Conservation (phyloP, 108 stramenopile genomes). For the Pseudonitzschia multistriata region DNA sequence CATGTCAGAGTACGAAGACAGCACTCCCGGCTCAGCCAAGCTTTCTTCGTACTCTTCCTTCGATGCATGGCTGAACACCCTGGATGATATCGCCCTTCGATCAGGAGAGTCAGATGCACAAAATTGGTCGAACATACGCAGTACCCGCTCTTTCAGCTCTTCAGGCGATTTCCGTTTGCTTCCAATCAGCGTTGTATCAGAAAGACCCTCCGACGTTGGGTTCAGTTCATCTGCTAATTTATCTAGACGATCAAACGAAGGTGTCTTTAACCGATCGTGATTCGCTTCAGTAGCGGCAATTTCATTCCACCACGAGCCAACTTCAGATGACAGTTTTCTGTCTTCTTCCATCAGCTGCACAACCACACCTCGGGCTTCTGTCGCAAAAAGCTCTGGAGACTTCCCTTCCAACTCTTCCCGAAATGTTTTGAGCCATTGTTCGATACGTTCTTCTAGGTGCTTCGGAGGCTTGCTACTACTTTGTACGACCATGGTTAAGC, state of each 20-base stretch:
- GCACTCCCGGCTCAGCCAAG: slow-evolving; percentile 57
- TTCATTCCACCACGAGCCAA: slow-evolving; percentile 67
- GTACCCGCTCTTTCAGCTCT: slow-evolving; percentile 60
- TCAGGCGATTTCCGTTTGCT: slow-evolving; percentile 35
- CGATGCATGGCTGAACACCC: slow-evolving; percentile 70
- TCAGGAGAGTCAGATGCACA: slow-evolving; percentile 49
- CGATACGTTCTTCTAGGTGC: slow-evolving; percentile 66
- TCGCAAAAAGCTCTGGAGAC: slow-evolving; percentile 57
- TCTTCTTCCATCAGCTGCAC: slow-evolving; percentile 73
- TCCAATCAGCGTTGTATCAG: slow-evolving; percentile 25
- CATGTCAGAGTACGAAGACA: slow-evolving; percentile 70
- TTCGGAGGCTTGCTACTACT: slow-evolving; percentile 60
- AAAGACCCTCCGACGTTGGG: slow-evolving; percentile 23
- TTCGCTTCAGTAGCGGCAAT: slow-evolving; percentile 58
- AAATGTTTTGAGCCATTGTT: slow-evolving; percentile 73
- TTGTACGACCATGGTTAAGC: slow-evolving; percentile 68
- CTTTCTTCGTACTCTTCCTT: slow-evolving; percentile 61
- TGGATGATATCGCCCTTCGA: slow-evolving; percentile 61
- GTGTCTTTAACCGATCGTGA: slow-evolving; percentile 36
- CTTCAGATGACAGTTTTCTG: slow-evolving; percentile 76
- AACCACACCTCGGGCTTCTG: slow-evolving; percentile 76
- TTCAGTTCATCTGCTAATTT: slow-evolving; percentile 64
- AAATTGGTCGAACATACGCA: slow-evolving; percentile 70
- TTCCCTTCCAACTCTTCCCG: slow-evolving; percentile 78
- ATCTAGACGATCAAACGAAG: slow-evolving; percentile 74